Base-by-base conservation (phyloP, 805 yeast genomes). In the Nakazawaea peltata region DNA sequence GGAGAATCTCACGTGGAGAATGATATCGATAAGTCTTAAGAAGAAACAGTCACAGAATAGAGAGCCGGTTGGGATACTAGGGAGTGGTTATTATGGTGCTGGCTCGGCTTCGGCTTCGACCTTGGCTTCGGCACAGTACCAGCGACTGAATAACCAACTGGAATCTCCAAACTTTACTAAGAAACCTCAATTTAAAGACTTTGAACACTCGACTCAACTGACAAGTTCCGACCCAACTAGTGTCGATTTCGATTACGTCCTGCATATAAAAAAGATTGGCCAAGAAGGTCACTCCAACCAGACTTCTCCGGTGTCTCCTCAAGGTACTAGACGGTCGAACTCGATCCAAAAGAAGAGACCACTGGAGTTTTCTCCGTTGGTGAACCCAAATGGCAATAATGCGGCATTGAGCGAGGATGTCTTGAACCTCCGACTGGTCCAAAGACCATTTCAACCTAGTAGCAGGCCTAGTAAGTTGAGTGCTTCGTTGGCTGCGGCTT, bases 1-100 rank as follows among this genome's bases (percentile, higher is more conserved):
- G 77, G 85, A 82, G 49, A 87, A 87, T 51, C 56, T 86, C 36
- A 77, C 94, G 8, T 86, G 95, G 95, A 62, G 96, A 40, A 69
- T 86, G 74, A 80, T 86, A 88, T 73, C 68, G 29, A 61, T 80
- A 44, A 67, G 59, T 40, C 35, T 51, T 25, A 43, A 41, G 30
- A 32, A 39, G 16, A 30, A 32, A 15, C n/a, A n/a, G n/a, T n/a
- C n/a, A n/a, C n/a, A n/a, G n/a, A n/a, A n/a, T n/a, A n/a, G n/a
- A n/a, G n/a, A n/a, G n/a, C n/a, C n/a, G n/a, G n/a, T n/a, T n/a
- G n/a, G n/a, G n/a, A n/a, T n/a, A n/a, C n/a, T n/a, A n/a, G n/a
- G n/a, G n/a, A n/a, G n/a, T n/a, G n/a, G n/a, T n/a, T n/a, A n/a
- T n/a, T n/a, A n/a, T n/a, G n/a, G n/a, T n/a, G n/a, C n/a, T n/a